phyloP scores from a whole-genome alignment of 31 red algal genomes.

The Bonnemaisonia californica region DNA sequence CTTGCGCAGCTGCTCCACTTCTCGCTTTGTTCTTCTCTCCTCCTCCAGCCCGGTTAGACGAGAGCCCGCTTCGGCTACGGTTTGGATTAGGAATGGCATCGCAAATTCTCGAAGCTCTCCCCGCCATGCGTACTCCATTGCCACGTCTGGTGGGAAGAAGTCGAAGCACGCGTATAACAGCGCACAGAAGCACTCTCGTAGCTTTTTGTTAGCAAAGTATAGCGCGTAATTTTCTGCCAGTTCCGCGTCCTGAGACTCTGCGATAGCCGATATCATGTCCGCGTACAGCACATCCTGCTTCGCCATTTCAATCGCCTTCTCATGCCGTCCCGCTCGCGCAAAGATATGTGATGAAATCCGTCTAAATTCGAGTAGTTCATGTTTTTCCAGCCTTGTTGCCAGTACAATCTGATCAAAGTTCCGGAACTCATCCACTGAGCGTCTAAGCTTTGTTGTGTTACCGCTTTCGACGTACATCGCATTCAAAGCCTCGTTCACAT shows the following conservation, averaged over 20 bases:
- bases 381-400: slow-evolving; percentile 61
- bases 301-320: slow-evolving; percentile 87
- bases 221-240: slow-evolving; percentile 75
- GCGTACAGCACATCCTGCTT: slow-evolving; percentile 82
- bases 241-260: slow-evolving; percentile 65
- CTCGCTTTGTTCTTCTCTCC: slow-evolving; percentile 71
- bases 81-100: slow-evolving; percentile 97
- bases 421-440: slow-evolving; percentile 64
- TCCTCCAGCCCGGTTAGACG: slow-evolving; percentile 86
- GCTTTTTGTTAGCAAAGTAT: slow-evolving; percentile 70
- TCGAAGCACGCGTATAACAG: slow-evolving; percentile 87
- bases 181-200: slow-evolving; percentile 78
- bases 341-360: slow-evolving; percentile 72
- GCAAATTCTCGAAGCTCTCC: slow-evolving; percentile 74
- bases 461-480: slow-evolving; percentile 72
- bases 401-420: slow-evolving; percentile 94
- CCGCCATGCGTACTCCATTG: slow-evolving; percentile 87
- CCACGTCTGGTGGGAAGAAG: slow-evolving; percentile 85
- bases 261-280: slow-evolving; percentile 83
- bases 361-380: slow-evolving; percentile 78
- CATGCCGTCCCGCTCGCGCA: slow-evolving; percentile 75
- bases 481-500: slow-evolving; percentile 92
- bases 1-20: slow-evolving; percentile 46
- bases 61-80: slow-evolving; percentile 67
- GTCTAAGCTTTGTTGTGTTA: slow-evolving; percentile 59